Base-by-base conservation (phyloP, 164 flowering plant genomes). In the Vitis amurensis region DNA sequence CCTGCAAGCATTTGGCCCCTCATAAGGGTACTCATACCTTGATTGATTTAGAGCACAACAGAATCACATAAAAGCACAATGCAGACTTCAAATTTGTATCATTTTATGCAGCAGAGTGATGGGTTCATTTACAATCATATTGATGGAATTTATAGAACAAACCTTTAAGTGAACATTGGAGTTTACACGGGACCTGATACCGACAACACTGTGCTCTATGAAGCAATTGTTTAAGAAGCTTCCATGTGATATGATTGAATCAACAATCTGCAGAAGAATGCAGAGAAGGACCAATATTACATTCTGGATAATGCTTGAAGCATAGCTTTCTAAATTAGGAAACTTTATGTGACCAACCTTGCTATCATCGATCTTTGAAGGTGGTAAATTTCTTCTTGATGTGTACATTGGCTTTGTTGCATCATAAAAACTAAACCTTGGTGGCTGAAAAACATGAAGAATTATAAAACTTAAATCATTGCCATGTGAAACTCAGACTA, bases 181-280 rank as follows among this genome's bases (percentile, higher is more conserved):
- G 79, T 86, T 88, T 66, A 92, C 83, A 44, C 96, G 80, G 47
- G 99, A 93, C 68, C 98, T 83, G 62, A 95, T 88, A 19, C 98
- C 97, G 63, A 95, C 85, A 56, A 95, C 94, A 58, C 94, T 91
- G 78, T 95, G 98, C 77, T 95, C 96, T 51, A 91, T 74, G 71
- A 80, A 73, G 80, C 90, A 84, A 62, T 88, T 78, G 55, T 73
- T 82, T 72, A 95, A 80, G 89, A 91, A 95, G 76, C 91, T 82
- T 77, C 98, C 99, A 75, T 95, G 99, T 4, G 99, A 92, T 69
- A 95, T 68, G 67, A 95, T 91, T 11, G 97, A 95, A 80, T 93
- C 97, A 64, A 93, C 87, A 59, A 92, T 81, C 99, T 94, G 87
- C 82, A 80, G 51, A 27, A 66, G 50, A 50, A 61, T 17, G 31